A percentile compares a stretch with the other conserved stretches of the same genome.
Evolutionary conservation across 2,329 filamentous ascomycete species (phyloP).

Genomic region (Cladosporium sp.): DNA sequence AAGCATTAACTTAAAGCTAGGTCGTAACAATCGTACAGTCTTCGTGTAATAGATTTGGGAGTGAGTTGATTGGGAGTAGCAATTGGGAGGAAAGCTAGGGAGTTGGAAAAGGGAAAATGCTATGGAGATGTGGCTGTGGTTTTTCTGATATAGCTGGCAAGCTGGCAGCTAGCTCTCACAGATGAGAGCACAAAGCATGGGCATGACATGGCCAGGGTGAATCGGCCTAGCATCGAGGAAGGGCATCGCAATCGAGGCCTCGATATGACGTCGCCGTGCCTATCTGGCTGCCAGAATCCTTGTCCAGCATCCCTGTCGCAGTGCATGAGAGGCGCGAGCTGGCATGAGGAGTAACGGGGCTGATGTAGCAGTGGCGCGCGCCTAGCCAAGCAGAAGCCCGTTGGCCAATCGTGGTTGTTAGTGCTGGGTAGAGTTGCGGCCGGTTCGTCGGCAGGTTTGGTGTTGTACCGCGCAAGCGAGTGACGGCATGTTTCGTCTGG

Average conservation of each 20-base stretch:
- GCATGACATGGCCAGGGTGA: slow-evolving; percentile 9
- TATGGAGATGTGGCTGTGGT: slow-evolving; percentile 1
- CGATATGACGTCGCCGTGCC: slow-evolving; percentile 9
- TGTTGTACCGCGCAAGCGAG: slow-evolving; percentile 8
- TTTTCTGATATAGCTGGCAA: slow-evolving; percentile 13
- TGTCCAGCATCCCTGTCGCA: background rate
- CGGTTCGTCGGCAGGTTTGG: slow-evolving; percentile 13
- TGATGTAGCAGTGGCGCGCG: background rate
- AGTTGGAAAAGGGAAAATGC: background rate
- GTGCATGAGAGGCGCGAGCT: slow-evolving; percentile 7
- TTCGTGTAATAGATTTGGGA: slow-evolving; percentile 5
- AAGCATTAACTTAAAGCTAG: slow-evolving; percentile 15
- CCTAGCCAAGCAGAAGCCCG: slow-evolving; percentile 1
- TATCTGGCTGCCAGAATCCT: background rate
- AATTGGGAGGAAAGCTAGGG: slow-evolving; percentile 7
- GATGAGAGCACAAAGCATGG: slow-evolving; percentile 8
- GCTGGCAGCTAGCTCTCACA: background rate
- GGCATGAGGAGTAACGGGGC: background rate
- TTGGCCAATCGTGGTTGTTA: background rate
- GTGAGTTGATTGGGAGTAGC: slow-evolving; percentile 17
- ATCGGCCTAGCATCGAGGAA: slow-evolving; percentile 6
- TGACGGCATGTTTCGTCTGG: slow-evolving; percentile 9
- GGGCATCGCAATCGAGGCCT: slow-evolving; percentile 7
- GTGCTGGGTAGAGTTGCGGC: background rate
- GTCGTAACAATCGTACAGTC: slow-evolving; percentile 22